phyloP scores from a whole-genome alignment of 164 flowering plant genomes.

The Cinnamomum micranthum region DNA sequence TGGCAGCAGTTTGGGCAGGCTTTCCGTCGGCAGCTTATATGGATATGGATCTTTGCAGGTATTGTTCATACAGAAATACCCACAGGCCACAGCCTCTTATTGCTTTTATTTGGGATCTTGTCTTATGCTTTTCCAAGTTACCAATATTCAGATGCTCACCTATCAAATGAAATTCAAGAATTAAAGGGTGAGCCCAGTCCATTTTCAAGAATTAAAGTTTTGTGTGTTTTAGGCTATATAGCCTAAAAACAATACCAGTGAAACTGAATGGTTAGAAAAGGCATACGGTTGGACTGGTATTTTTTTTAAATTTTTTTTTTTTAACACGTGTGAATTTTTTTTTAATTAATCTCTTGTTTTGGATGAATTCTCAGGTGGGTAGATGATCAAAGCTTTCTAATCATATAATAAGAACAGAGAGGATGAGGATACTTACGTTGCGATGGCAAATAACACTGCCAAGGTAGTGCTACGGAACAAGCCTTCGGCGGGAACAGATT shows the following conservation, averaged over 20 bases:
- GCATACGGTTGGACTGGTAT: too few species aligned
- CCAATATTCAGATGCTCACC: neutral
- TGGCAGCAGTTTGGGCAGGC: slow-evolving; percentile 32
- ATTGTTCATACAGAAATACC: slow-evolving; percentile 16
- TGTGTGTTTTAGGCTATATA: too few species aligned
- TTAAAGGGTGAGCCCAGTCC: neutral
- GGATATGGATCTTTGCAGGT: slow-evolving; percentile 81
- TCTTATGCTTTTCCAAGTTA: neutral
- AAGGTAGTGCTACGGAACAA: slow-evolving; percentile 53
- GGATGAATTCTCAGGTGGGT: too few species aligned
- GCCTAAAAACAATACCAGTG: too few species aligned
- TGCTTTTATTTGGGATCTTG: neutral
- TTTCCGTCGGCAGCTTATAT: slow-evolving; percentile 56
- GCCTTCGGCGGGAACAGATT: slow-evolving; percentile 50
- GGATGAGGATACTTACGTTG: slow-evolving; percentile 52
- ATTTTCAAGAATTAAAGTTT: too few species aligned
- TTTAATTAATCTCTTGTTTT: too few species aligned
- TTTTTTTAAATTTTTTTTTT: too few species aligned
- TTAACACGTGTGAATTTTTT: too few species aligned
- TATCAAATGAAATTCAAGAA: neutral
- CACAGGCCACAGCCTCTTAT: too few species aligned
- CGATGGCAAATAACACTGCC: slow-evolving; percentile 53
- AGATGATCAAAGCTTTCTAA: too few species aligned
- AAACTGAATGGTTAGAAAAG: too few species aligned
- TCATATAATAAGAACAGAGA: too few species aligned